A percentile compares a stretch with the other conserved stretches of the same genome.
Conservation (phyloP, 2,329 filamentous ascomycete species). For the Ceratocystis destructans region DNA sequence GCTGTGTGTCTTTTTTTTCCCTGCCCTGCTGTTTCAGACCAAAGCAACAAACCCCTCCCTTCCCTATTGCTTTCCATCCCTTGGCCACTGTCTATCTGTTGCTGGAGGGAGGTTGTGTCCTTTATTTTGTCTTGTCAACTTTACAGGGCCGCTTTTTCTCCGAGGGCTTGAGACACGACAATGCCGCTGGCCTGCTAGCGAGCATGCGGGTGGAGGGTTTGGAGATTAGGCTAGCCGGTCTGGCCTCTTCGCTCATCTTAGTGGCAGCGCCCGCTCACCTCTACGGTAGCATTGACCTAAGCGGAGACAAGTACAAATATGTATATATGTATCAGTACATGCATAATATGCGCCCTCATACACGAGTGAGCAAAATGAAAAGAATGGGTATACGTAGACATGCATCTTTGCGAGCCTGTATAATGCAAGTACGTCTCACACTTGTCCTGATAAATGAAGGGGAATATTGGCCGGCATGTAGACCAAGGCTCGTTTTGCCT, state of each 20-base stretch:
- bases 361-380: not conserved
- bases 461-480: too few relatives aligned
- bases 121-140: not conserved
- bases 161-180: not conserved
- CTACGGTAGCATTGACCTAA: not conserved
- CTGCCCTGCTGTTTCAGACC: constrained; percentile 2
- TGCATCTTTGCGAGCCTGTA: not conserved
- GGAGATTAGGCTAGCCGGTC: not conserved
- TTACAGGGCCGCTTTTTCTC: not conserved
- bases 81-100: not conserved
- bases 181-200: not conserved
- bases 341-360: not conserved
- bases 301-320: not conserved
- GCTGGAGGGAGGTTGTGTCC: not conserved
- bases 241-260: not conserved
- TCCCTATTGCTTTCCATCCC: not conserved
- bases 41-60: not conserved
- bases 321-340: not conserved
- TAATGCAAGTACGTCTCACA: too few relatives aligned
- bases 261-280: not conserved
- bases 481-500: not conserved
- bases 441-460: too few relatives aligned
- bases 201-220: not conserved
- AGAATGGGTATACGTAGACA: not conserved
- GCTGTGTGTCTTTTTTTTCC: not conserved